These are phyloP conservation scores for Saprolegnia diclina DNA, from an alignment of 352 stramenopile species.

Conservation along the genomic window DNA sequence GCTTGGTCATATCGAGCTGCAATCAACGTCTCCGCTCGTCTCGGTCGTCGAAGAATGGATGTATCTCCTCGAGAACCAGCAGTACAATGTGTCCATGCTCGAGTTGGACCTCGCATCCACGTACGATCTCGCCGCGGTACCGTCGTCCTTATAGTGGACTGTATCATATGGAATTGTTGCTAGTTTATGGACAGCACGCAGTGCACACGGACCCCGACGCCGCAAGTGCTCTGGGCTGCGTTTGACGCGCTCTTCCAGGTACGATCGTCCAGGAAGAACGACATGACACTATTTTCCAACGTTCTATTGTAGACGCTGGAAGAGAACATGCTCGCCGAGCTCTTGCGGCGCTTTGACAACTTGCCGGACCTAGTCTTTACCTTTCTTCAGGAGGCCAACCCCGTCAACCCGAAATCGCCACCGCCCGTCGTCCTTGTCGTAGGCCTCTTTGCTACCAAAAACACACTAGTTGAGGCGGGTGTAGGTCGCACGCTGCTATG, in stretches of 20 bases:
- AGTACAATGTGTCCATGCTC: conserved; percentile 65
- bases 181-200: conserved; percentile 70
- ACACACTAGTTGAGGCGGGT: too few relatives aligned
- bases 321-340: conserved; percentile 59
- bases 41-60: conserved; percentile 83
- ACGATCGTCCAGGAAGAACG: not conserved
- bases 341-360: conserved; percentile 83
- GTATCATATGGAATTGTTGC: not conserved
- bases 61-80: conserved; percentile 74
- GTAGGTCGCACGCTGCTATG: conserved; percentile 78
- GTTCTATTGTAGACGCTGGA: conserved; percentile 56
- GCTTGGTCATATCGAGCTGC: conserved; percentile 54
- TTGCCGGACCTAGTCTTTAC: conserved; percentile 83
- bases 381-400: conserved; percentile 68
- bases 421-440: conserved; percentile 74
- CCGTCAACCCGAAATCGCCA: conserved; percentile 39
- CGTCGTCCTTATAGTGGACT: not conserved
- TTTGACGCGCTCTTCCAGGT: conserved; percentile 84
- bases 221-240: conserved; percentile 68
- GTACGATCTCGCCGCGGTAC: conserved; percentile 60
- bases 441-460: conserved; percentile 25
- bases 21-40: conserved; percentile 39
- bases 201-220: conserved; percentile 76
- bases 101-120: conserved; percentile 63
- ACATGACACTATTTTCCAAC: too few relatives aligned